A percentile compares a stretch with the other conserved stretches of the same genome.
phyloP scores from a whole-genome alignment of 345 rosid species.

The Salix viminalis region DNA sequence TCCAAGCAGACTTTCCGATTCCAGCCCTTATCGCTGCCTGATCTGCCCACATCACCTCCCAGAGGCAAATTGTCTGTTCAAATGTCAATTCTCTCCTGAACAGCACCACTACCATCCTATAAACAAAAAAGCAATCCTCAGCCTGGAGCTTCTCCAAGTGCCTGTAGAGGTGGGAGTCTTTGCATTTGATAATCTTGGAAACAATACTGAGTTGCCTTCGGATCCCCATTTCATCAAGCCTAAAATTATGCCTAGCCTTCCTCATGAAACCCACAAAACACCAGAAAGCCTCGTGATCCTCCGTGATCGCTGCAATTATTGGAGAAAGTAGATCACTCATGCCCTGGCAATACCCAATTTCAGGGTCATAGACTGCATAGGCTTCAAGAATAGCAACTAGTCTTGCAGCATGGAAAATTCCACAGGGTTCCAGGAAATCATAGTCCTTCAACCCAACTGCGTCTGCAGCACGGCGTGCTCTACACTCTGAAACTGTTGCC shows the following conservation, averaged over 20 bases:
- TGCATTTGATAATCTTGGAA: constrained; percentile 77
- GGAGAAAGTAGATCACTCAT: constrained; percentile 98
- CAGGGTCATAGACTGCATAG: constrained; percentile 79
- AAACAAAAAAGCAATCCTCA: constrained; percentile 93
- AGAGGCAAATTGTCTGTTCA: constrained; percentile 77
- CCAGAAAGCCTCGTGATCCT: constrained; percentile 95
- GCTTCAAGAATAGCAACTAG: constrained; percentile 94
- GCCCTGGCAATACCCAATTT: constrained; percentile 98
- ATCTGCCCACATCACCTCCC: constrained; percentile 99
- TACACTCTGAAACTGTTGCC: constrained; percentile 53
- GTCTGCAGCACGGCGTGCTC: constrained; percentile 62
- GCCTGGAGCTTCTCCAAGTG: constrained; percentile 90
- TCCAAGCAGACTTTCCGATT: constrained; percentile 82
- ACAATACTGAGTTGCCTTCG: constrained; percentile 75
- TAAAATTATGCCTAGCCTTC: constrained; percentile 92
- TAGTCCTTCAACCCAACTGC: constrained; percentile 79
- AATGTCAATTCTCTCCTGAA: constrained; percentile 82
- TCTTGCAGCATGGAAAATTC: constrained; percentile 89
- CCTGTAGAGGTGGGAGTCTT: constrained; percentile 82
- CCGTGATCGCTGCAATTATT: constrained; percentile 61
- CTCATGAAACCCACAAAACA: constrained; percentile 93
- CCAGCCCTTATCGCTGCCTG: constrained; percentile 91
- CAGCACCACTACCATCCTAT: constrained; percentile 93
- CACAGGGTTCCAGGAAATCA: constrained; percentile 65
- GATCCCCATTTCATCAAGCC: constrained; percentile 90